phyloP scores from a whole-genome alignment of 139 green algal genomes.

The Micractinium conductrix region DNA sequence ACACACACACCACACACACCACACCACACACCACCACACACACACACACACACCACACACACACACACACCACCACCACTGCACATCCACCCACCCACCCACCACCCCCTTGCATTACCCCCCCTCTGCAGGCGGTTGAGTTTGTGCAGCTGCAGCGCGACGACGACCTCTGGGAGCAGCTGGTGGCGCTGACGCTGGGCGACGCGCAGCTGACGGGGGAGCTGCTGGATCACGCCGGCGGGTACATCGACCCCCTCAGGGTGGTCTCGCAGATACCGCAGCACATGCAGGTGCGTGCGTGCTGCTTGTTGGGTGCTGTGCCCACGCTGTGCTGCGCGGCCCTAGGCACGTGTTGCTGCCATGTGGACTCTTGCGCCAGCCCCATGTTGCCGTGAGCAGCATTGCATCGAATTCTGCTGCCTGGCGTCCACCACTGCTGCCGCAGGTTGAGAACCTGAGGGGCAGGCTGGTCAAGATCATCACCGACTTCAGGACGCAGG shows the following conservation, averaged over 20 bases:
- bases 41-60: not conserved
- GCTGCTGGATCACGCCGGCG: constrained; percentile 87
- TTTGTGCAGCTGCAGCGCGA: constrained; percentile 89
- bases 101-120: too few species aligned
- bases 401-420: too few species aligned
- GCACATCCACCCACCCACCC: not conserved
- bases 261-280: constrained; percentile 82
- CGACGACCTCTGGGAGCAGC: constrained; percentile 92
- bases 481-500: constrained; percentile 81
- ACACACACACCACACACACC: not conserved
- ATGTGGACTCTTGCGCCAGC: too few species aligned
- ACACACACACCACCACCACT: not conserved
- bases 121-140: constrained; percentile 78
- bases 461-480: constrained; percentile 90
- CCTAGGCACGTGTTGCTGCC: too few species aligned
- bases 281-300: constrained; percentile 77
- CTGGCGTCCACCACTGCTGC: too few species aligned
- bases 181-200: constrained; percentile 82
- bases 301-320: too few species aligned
- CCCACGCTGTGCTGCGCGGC: too few species aligned
- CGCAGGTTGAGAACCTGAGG: constrained; percentile 55
- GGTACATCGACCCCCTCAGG: constrained; percentile 86
- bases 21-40: not conserved
- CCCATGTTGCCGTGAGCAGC: too few species aligned
- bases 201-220: constrained; percentile 76